Conservation (phyloP, 148 eudicot species). For the Rhododendron ovatum region DNA sequence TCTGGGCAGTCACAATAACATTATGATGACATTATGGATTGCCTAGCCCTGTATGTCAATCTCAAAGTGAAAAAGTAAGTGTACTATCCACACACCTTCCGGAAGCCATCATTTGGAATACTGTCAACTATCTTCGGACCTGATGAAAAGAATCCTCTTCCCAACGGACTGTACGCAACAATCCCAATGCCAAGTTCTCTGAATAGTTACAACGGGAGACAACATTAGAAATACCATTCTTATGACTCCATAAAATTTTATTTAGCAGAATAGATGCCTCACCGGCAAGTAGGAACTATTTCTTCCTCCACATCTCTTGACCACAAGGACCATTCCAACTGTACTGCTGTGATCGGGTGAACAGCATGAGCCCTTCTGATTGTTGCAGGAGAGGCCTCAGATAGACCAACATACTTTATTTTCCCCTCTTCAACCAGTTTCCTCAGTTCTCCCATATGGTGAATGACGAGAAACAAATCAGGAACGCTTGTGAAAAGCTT, state of each 20-base stretch:
- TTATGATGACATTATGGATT: neutral
- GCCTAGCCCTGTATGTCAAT: neutral
- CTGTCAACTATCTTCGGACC: slow-evolving; percentile 3
- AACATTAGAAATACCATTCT: neutral
- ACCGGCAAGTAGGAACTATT: slow-evolving; percentile 22
- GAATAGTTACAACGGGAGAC: neutral
- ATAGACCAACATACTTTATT: slow-evolving; percentile 18
- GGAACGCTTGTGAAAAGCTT: neutral
- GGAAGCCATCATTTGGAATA: neutral
- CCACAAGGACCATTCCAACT: slow-evolving; percentile 24
- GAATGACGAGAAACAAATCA: neutral
- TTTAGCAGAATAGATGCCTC: neutral
- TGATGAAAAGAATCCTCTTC: slow-evolving; percentile 13
- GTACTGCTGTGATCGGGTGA: slow-evolving; percentile 16
- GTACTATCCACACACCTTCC: neutral
- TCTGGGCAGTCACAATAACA: neutral
- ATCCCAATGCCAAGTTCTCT: slow-evolving; percentile 23
- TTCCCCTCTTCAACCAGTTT: slow-evolving; percentile 24
- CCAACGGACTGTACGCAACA: slow-evolving; percentile 12
- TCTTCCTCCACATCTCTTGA: slow-evolving; percentile 17
- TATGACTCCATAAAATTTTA: neutral
- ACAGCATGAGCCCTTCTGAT: slow-evolving; percentile 21
- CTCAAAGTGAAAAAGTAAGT: neutral
- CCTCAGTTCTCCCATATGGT: slow-evolving; percentile 19
- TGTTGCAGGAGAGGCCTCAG: slow-evolving; percentile 17